Evolutionary conservation across 176 grass and related monocot species (phyloP).

Genomic region (Tillandsia fasciculata): DNA sequence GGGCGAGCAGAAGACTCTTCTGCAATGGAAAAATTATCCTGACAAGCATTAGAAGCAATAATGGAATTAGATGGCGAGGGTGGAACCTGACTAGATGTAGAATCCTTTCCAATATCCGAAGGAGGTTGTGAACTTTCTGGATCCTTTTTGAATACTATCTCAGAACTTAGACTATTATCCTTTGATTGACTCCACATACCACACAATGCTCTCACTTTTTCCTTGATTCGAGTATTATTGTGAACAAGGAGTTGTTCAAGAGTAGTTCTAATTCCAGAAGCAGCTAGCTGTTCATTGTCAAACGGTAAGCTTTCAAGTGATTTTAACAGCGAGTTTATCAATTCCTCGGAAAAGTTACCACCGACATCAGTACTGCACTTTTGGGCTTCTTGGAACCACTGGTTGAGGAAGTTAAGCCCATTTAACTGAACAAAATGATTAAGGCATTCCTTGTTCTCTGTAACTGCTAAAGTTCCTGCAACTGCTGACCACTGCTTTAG

Average conservation of each 20-base stretch:
- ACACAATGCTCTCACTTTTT: slow-evolving; percentile 24
- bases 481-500: slow-evolving; percentile 41
- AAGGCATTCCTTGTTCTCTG: slow-evolving; percentile 41
- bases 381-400: slow-evolving; percentile 47
- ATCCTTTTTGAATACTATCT: background rate
- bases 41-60: background rate
- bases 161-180: background rate
- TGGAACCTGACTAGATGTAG: background rate
- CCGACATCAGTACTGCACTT: background rate
- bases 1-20: background rate
- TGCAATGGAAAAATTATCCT: background rate
- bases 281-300: slow-evolving; percentile 8
- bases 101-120: background rate
- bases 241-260: slow-evolving; percentile 22
- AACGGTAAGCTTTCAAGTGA: slow-evolving; percentile 24
- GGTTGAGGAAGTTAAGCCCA: slow-evolving; percentile 45
- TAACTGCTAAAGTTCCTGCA: slow-evolving; percentile 28
- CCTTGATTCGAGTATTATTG: slow-evolving; percentile 25
- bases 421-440: slow-evolving; percentile 50
- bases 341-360: slow-evolving; percentile 10
- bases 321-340: slow-evolving; percentile 20
- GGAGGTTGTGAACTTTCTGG: background rate
- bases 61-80: background rate
- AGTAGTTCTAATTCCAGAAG: slow-evolving; percentile 11
- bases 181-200: slow-evolving; percentile 27